Conservation (phyloP, 176 grass and related monocot genomes). For the Bonia amplexicaulis region DNA sequence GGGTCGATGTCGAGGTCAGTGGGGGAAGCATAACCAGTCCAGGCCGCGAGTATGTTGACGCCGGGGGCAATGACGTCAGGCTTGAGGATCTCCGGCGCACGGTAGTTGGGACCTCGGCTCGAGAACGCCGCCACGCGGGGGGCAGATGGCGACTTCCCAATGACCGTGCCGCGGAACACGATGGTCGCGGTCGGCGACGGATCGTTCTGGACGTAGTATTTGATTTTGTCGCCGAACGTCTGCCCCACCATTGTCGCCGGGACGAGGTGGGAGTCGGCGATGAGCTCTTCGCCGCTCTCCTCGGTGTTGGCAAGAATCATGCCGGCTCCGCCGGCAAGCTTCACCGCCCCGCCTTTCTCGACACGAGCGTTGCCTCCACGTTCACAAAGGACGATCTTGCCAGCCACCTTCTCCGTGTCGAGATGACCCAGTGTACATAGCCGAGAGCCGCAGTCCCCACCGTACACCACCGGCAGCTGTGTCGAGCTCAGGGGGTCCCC, state of each 20-base stretch:
- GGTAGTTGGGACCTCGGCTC: constrained; percentile 74
- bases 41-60: constrained; percentile 74
- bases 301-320: constrained; percentile 80
- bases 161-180: constrained; percentile 64
- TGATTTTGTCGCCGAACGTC: constrained; percentile 64
- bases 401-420: constrained; percentile 49
- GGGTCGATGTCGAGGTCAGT: constrained; percentile 73
- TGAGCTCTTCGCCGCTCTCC: constrained; percentile 73
- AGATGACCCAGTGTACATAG: constrained; percentile 37
- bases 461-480: constrained; percentile 50
- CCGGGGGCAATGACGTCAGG: constrained; percentile 80
- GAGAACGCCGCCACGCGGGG: constrained; percentile 73
- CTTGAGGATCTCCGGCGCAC: constrained; percentile 70
- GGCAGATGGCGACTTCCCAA: constrained; percentile 49
- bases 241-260: constrained; percentile 76
- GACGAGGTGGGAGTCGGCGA: constrained; percentile 86
- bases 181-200: constrained; percentile 75
- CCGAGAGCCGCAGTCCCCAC: constrained; percentile 52
- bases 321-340: constrained; percentile 48
- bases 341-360: constrained; percentile 61
- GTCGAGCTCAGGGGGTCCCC: constrained; percentile 42
- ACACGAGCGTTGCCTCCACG: constrained; percentile 61
- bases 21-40: constrained; percentile 61
- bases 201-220: constrained; percentile 44
- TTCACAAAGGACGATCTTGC: constrained; percentile 77